Base-by-base conservation (phyloP, 371 early-diverging fungal genomes). In the Mucor racemosus region DNA sequence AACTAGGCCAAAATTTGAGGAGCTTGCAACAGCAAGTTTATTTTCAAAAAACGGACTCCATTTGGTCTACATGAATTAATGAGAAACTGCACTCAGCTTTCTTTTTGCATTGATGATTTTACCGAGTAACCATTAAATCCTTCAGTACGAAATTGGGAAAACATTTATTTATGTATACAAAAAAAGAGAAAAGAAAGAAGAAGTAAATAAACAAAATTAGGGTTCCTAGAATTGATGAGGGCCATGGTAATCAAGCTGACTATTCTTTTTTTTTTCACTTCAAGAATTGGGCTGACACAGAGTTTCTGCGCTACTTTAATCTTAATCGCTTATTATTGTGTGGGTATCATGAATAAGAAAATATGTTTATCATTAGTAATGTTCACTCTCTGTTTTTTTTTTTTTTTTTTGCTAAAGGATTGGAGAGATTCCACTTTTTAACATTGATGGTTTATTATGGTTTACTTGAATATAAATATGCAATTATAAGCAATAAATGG, bases 1-100 rank as follows among this genome's bases (percentile, higher is more conserved):
- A 8, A 95, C 96, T 7, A 98, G 86, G 11, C 98, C 98, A 83
- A 91, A 98, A 84, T 98, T 97, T 21, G 97, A 92, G 13, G 95
- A 88, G n/a, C 91, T 79, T 2, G 96, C 97, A 19, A 90, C 88
- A 0, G 98, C 97, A 15, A 97, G 70, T 60, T 91, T 88, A 69
- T 90, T 84, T 74, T 94, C 95, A 68, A 93, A 92, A 75, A 97
- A 98, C 1, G 98, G 97, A 74, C 92, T 94, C 87, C 92, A 97
- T 82, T 96, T 90, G 31, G 92, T 80, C 89, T 91, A 40, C 38
- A 59, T 21, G 19, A 58, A 54, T 34, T 26, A 26, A 3, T 26
- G 3, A 26, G 26, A 40, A 14, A 11, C 40, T 11, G 14, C 40
- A 40, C 4, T 40, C 1, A 40, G 40, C 40, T 4, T 40, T 8